Conservation (phyloP, 176 grass and related monocot genomes). For the Stipa capillata region DNA sequence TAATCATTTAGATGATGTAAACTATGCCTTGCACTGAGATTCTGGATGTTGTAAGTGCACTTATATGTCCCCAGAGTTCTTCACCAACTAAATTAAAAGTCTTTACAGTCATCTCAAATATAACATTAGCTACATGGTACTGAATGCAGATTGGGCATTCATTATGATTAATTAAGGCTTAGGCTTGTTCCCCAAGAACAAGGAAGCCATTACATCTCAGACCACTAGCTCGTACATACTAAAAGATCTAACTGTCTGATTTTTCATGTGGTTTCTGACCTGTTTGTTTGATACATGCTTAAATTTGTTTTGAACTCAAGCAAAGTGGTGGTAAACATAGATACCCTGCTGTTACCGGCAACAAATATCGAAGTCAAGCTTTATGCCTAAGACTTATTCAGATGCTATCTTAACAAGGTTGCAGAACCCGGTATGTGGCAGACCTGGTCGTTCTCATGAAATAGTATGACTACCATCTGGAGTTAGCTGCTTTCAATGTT, state of each 20-base stretch:
- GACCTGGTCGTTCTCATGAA: background rate
- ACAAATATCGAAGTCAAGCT: background rate
- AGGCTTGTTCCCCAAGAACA: background rate
- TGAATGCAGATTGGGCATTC: background rate
- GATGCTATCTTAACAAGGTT: background rate
- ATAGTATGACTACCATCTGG: background rate
- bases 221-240: background rate
- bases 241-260: background rate
- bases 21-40: background rate
- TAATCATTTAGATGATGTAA: background rate
- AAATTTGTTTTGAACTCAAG: background rate
- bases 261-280: background rate
- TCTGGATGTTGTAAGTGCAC: background rate
- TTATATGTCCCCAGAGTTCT: background rate
- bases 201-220: background rate
- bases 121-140: background rate
- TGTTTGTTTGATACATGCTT: background rate
- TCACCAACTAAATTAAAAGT: constrained; percentile 5
- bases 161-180: background rate
- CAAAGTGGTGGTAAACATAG: background rate
- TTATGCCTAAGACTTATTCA: background rate
- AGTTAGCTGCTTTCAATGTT: background rate
- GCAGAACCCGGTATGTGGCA: background rate
- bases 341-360: background rate
- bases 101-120: background rate